Conservation (phyloP, 2,329 filamentous ascomycete species). For the Sporothrix sp. region DNA sequence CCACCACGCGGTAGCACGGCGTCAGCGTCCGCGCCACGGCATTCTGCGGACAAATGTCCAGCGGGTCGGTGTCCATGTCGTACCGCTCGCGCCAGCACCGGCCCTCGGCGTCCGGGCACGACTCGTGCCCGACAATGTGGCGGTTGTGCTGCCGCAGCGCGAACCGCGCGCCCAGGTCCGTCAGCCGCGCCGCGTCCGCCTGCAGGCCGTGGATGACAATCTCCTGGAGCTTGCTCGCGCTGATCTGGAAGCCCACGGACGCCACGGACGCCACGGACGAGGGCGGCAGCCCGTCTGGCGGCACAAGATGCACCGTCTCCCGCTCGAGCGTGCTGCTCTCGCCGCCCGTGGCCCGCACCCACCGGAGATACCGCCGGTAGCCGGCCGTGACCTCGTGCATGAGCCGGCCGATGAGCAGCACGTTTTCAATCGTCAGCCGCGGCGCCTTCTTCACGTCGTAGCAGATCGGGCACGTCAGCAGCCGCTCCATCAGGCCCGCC, state of each 20-base stretch:
- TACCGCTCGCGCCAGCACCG: slow-evolving; percentile 11
- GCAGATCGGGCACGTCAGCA: slow-evolving; percentile 6
- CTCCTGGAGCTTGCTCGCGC: background rate
- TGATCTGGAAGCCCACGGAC: background rate
- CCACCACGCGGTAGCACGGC: slow-evolving; percentile 11
- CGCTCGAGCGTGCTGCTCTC: background rate
- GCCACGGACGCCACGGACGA: background rate
- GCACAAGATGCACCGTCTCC: background rate
- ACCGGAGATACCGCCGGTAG: slow-evolving; percentile 7
- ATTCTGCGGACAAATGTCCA: slow-evolving; percentile 11
- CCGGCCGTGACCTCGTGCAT: slow-evolving; percentile 4
- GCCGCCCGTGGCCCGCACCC: background rate
- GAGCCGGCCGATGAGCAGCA: slow-evolving; percentile 9
- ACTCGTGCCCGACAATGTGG: slow-evolving; percentile 10
- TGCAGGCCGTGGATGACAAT: slow-evolving; percentile 2
- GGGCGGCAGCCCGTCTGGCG: no score
- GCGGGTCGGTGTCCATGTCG: slow-evolving; percentile 11
- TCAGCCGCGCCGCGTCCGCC: slow-evolving; percentile 1
- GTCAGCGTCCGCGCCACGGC: slow-evolving; percentile 7
- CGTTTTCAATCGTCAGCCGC: slow-evolving; percentile 11
- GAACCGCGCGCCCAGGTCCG: slow-evolving; percentile 6
- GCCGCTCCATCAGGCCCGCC: background rate
- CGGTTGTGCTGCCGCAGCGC: slow-evolving; percentile 9
- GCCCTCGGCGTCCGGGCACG: slow-evolving; percentile 5
- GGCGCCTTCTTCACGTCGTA: slow-evolving; percentile 8